phyloP scores from a whole-genome alignment of 2,329 filamentous ascomycete species.

The Epicoccum sorghinum region DNA sequence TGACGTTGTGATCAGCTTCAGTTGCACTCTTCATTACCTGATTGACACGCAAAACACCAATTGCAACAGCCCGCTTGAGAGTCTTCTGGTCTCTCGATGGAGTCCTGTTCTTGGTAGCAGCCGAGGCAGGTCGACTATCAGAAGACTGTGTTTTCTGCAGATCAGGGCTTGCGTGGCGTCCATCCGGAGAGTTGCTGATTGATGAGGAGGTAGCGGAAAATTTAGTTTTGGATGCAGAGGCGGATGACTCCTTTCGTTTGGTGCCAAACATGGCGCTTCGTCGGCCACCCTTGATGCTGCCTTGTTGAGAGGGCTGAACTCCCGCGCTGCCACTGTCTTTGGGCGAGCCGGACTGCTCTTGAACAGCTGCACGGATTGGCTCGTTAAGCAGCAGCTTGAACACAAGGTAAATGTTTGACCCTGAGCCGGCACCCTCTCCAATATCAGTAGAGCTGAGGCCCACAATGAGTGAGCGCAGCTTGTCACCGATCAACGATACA shows the following conservation, averaged over 20 bases:
- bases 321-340: slow-evolving; percentile 35
- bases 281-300: slow-evolving; percentile 51
- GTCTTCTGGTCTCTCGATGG: slow-evolving; percentile 54
- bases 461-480: slow-evolving; percentile 84
- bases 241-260: slow-evolving; percentile 56
- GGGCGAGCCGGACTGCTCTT: slow-evolving; percentile 37
- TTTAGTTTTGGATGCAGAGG: slow-evolving; percentile 8
- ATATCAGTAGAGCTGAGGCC: slow-evolving; percentile 81
- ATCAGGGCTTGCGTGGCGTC: slow-evolving; percentile 33
- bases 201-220: slow-evolving; percentile 3
- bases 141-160: slow-evolving; percentile 27
- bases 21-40: slow-evolving; percentile 72
- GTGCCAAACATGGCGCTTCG: slow-evolving; percentile 70
- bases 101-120: slow-evolving; percentile 35
- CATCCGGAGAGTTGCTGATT: slow-evolving; percentile 25
- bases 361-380: slow-evolving; percentile 41
- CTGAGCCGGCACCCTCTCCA: slow-evolving; percentile 66
- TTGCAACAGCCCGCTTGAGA: slow-evolving; percentile 72
- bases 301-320: slow-evolving; percentile 40
- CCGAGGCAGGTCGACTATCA: slow-evolving; percentile 37
- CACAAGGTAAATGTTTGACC: slow-evolving; percentile 80
- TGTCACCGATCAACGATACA: slow-evolving; percentile 67
- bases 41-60: slow-evolving; percentile 79
- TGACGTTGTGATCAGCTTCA: slow-evolving; percentile 76
- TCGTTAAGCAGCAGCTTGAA: slow-evolving; percentile 75